Base-by-base conservation (phyloP, 352 stramenopile genomes). In the Phytophthora nicotianae region DNA sequence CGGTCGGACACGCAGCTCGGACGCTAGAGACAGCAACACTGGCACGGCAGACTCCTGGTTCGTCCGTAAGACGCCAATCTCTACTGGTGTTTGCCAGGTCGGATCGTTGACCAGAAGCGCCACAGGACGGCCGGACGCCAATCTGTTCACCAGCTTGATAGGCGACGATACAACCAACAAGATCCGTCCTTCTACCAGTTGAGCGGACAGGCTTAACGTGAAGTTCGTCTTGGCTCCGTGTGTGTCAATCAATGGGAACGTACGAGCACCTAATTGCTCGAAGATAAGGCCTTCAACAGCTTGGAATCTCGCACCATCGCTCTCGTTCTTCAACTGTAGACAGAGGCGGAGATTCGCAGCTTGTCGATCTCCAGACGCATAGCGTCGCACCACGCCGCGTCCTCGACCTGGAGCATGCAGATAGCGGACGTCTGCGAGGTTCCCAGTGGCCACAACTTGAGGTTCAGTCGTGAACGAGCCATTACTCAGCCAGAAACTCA, bases 61-160 rank as follows among this genome's bases (percentile, higher is more conserved):
- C 10, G 83, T 70, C 19, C 80, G 68, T 16, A 95, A 57, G 11
- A 84, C 62, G 2, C 83, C 83, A 45, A 95, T 85, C 50, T 91
- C 84, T 2, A 94, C 80, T 11, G 86, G 86, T 10, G 77, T 65
- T 4, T 72, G 62, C 86, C 86, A 95, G 33, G 81, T 81, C 51
- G 86, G 85, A 56, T 93, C 85, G 35, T 95, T 91, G 20, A 93
- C 83, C 4, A 95, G 80, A 17, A 95, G 56, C 45, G 90, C 78
- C 17, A 95, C 72, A 7, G 83, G 74, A 37, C 62, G 65, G 35
- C 69, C 50, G 58, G 88, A 84, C 26, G 85, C 76, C 21, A 92
- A 35, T 38, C 75, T 79, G 54, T 83, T 93, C 3, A 89, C 72
- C 1, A 95, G 47, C 47, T 91, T 91, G 42, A 95, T 79, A 48